Evolutionary conservation across 2,329 filamentous ascomycete species (phyloP).

Genomic region (Trichoderma koningiopsis): DNA sequence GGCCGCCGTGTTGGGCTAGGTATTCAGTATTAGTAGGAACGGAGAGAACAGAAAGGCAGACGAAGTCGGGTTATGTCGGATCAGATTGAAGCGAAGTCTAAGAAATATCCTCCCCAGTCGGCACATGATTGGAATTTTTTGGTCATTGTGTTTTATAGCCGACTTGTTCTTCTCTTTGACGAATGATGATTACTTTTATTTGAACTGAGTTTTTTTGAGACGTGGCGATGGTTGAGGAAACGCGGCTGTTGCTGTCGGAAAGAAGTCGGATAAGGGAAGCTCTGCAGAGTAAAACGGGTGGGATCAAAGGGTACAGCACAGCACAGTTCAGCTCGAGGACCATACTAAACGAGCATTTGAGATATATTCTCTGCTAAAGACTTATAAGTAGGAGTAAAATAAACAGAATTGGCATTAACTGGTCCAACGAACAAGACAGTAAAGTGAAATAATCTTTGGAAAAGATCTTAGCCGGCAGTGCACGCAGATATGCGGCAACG

Average conservation of each 20-base stretch:
- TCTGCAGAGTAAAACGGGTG: not conserved
- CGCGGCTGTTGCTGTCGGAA: conserved; percentile 10
- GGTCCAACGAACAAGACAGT: too few relatives aligned
- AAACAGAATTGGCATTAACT: too few relatives aligned
- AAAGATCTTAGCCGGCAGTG: conserved; percentile 15
- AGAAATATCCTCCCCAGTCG: conserved; percentile 1
- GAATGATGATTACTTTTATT: not conserved
- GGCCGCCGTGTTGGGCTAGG: conserved; percentile 52
- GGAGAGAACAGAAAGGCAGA: not conserved
- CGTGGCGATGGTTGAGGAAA: not conserved
- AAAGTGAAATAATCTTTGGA: not conserved
- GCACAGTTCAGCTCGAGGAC: not conserved
- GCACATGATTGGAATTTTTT: not conserved
- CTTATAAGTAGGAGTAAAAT: not conserved
- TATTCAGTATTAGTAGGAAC: conserved; percentile 47
- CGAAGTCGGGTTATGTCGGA: not conserved
- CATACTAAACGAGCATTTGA: not conserved
- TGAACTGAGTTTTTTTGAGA: not conserved
- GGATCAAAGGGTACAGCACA: not conserved
- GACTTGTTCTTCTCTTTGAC: not conserved
- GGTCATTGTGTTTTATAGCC: not conserved
- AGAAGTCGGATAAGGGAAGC: conserved; percentile 6
- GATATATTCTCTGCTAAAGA: not conserved
- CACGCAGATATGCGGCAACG: not conserved
- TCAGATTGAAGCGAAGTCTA: conserved; percentile 4